Percentiles rank a stretch among this genome's conserved stretches.
Conservation (phyloP, 2,329 filamentous ascomycete genomes). For the Pseudogymnoascus sp. region DNA sequence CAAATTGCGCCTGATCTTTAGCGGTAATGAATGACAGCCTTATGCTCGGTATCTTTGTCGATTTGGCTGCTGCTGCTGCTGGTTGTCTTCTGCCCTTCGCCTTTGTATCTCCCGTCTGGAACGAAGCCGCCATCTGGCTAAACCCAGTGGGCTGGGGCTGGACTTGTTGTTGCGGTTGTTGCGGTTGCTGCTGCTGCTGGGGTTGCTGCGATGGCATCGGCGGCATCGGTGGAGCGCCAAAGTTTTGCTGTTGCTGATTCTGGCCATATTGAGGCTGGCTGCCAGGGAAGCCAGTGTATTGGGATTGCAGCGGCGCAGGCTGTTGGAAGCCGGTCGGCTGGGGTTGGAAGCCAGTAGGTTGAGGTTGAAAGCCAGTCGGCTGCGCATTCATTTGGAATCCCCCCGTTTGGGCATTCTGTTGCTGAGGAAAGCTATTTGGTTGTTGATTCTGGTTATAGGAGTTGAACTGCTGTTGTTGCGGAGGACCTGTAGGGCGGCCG, state of each 20-base stretch:
- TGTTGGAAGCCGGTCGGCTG: constrained; percentile 53
- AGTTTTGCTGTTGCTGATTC: constrained; percentile 38
- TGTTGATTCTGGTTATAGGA: constrained; percentile 32
- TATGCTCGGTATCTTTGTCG: constrained; percentile 84
- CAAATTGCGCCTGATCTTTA: constrained; percentile 91
- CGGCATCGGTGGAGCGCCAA: constrained; percentile 23
- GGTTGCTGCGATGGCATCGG: constrained; percentile 32
- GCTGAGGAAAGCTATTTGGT: constrained; percentile 18
- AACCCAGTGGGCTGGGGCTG: constrained; percentile 61
- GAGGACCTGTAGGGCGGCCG: constrained; percentile 63
- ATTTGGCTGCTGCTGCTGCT: constrained; percentile 44
- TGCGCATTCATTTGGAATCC: constrained; percentile 19
- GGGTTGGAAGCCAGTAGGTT: constrained; percentile 32
- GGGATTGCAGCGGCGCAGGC: constrained; percentile 45
- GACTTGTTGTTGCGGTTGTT: constrained; percentile 49
- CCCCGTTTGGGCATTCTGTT: constrained; percentile 32
- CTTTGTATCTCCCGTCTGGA: constrained; percentile 43
- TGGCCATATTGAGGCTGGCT: constrained; percentile 37
- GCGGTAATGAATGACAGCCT: constrained; percentile 93
- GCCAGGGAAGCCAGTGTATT: constrained; percentile 52
- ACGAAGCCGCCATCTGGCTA: constrained; percentile 58
- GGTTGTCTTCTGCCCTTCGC: constrained; percentile 40
- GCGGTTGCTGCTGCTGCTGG: constrained; percentile 47
- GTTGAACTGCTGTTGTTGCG: constrained; percentile 45
- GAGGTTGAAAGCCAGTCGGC: constrained; percentile 29